Percentiles rank a stretch among this genome's conserved stretches.
Conservation (phyloP, 1,284 basidiomycete species). For the Veloboletus limbatus region DNA sequence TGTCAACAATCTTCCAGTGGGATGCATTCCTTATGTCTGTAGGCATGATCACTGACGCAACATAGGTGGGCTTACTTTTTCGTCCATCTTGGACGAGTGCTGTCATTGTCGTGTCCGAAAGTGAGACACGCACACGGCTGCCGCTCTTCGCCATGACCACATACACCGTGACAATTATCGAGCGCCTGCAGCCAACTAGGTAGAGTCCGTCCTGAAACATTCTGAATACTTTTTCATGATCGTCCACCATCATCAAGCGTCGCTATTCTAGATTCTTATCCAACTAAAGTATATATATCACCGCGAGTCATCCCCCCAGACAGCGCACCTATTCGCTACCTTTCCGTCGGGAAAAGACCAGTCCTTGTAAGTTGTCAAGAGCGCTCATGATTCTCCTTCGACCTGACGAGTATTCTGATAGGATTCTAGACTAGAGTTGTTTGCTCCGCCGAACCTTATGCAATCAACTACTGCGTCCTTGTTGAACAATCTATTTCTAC, state of each 20-base stretch:
- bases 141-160: slow-evolving; percentile 51
- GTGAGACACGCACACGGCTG: slow-evolving; percentile 38
- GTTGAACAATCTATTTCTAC: slow-evolving; percentile 35
- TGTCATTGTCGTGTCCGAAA: slow-evolving; percentile 53
- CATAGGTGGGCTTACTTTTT: slow-evolving; percentile 54
- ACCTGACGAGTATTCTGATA: slow-evolving; percentile 3
- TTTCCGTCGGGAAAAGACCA: slow-evolving; percentile 29
- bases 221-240: background rate
- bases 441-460: slow-evolving; percentile 58
- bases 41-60: slow-evolving; percentile 6
- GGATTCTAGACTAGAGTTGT: slow-evolving; percentile 34
- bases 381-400: background rate
- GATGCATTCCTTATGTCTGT: background rate
- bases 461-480: slow-evolving; percentile 57
- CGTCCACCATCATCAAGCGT: slow-evolving; percentile 41
- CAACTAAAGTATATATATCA: slow-evolving; percentile 49
- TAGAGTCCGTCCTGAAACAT: slow-evolving; percentile 22
- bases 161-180: slow-evolving; percentile 46
- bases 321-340: slow-evolving; percentile 54
- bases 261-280: slow-evolving; percentile 53
- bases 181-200: slow-evolving; percentile 47
- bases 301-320: slow-evolving; percentile 33
- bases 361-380: slow-evolving; percentile 17
- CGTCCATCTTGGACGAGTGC: slow-evolving; percentile 46
- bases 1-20: slow-evolving; percentile 48